Percentiles rank a stretch among this genome's conserved stretches.
phyloP scores from a whole-genome alignment of 2,329 filamentous ascomycete genomes.

The Penicillium hordei region DNA sequence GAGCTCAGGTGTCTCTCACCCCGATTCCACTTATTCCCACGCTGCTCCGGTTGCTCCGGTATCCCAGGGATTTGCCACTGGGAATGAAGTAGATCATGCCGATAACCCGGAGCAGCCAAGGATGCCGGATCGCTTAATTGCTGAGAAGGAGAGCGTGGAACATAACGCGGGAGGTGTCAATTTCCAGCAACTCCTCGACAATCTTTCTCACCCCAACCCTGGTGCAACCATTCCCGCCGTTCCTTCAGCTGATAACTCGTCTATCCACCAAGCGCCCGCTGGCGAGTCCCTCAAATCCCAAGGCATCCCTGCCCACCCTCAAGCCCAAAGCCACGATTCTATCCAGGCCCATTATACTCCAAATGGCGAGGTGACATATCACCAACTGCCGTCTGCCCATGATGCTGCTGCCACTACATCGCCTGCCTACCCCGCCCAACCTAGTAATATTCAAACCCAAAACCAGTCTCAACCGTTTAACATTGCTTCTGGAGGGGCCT shows the following conservation, averaged over 20 bases:
- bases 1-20: slow-evolving; percentile 12
- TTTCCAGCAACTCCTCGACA: slow-evolving; percentile 51
- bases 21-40: slow-evolving; percentile 28
- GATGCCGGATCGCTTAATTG: slow-evolving; percentile 26
- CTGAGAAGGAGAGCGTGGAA: slow-evolving; percentile 22
- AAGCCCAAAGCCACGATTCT: slow-evolving; percentile 43
- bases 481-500: slow-evolving; percentile 37
- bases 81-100: slow-evolving; percentile 34
- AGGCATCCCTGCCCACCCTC: slow-evolving; percentile 47
- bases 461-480: slow-evolving; percentile 27
- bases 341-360: slow-evolving; percentile 40
- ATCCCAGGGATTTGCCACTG: slow-evolving; percentile 28
- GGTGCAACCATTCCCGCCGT: slow-evolving; percentile 27
- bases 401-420: slow-evolving; percentile 29
- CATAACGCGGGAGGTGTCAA: slow-evolving; percentile 42
- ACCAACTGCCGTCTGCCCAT: slow-evolving; percentile 33
- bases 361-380: slow-evolving; percentile 42
- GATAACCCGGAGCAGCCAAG: slow-evolving; percentile 19
- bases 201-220: slow-evolving; percentile 41
- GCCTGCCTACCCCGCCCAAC: slow-evolving; percentile 31
- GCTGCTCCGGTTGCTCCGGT: slow-evolving; percentile 22
- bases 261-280: slow-evolving; percentile 30
- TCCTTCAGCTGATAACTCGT: slow-evolving; percentile 29
- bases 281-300: slow-evolving; percentile 38
- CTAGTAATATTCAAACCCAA: slow-evolving; percentile 35